Evolutionary conservation across 2,329 filamentous ascomycete species (phyloP), one percentile per base, ranked within the genome.

Genomic region (Daldinia sp.): DNA sequence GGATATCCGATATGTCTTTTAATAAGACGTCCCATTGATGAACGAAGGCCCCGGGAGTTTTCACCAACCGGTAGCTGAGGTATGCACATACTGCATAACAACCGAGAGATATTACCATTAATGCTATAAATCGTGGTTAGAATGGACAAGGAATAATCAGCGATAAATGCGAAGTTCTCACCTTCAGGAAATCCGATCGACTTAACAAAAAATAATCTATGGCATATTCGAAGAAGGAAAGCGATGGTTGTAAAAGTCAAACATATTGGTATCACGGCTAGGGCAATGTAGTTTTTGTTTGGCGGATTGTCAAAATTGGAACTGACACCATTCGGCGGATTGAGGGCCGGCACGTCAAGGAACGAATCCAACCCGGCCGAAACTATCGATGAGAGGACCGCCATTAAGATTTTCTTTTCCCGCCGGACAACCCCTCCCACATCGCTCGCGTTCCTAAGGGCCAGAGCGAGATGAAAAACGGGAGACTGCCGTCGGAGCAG

Each of bases 11-110:
- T 47, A 71, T 41, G 7, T 66, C 49, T 25, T 53, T 64, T 3
- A 64, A n/a, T 2, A 56, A 66, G 15, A 72, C 54, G 39, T 72
- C 55, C 70, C 70, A 72, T 11, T 66, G 63, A 21, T 72, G 68
- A 6, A 71, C 68, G 13, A 63, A 71, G 17, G 62, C 56, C 1
- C 70, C 70, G 11, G 59, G 51, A 4, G 51, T 51, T 0, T 45
- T 34, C 32, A 64, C 45, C 11, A 72, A 32, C 4, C 48, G 49
- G 21, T 68, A 71, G 2, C 63, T 52, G 9, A 65, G 49, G 17
- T 63, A 67, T 48, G 70, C 50, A 35, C 62, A 63, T 10, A 47
- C 47, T 19, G 68, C 15, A 50, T 68, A 72, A 10, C 66, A 69
- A 1, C 57, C 50, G 13, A 63, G 62, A 4, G 48, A 62, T 11